Evolutionary conservation across 805 yeast genomes (phyloP).

Genomic region (Spathaspora arborariae): DNA sequence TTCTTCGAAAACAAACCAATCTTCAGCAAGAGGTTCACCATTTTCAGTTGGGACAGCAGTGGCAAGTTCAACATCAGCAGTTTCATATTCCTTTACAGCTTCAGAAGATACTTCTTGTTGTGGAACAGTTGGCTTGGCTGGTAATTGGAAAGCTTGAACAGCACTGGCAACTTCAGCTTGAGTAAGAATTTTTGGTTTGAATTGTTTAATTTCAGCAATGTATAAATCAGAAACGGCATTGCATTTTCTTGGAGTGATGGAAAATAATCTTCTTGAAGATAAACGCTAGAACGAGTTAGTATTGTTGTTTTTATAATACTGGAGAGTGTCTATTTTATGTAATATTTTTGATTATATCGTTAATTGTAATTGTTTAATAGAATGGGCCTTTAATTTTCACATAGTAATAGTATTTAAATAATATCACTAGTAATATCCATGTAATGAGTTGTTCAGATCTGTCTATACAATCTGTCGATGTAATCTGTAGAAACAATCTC

Average conservation of each 20-base stretch:
- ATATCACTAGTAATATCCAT: no score
- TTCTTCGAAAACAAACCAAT: slow-evolving; percentile 80
- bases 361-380: neutral
- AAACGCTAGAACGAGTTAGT: slow-evolving; percentile 21
- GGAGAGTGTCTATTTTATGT: neutral
- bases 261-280: slow-evolving; percentile 38
- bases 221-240: slow-evolving; percentile 82
- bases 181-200: slow-evolving; percentile 77
- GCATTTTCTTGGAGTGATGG: slow-evolving; percentile 39
- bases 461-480: no score
- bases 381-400: no score
- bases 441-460: no score
- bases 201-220: slow-evolving; percentile 79
- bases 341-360: neutral
- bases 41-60: slow-evolving; percentile 30
- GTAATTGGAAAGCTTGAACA: slow-evolving; percentile 80
- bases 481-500: no score
- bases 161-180: slow-evolving; percentile 73
- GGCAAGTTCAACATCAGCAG: slow-evolving; percentile 63
- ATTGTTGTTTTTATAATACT: neutral
- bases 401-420: no score
- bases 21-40: slow-evolving; percentile 37
- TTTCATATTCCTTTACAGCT: slow-evolving; percentile 65
- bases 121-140: slow-evolving; percentile 76
- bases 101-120: slow-evolving; percentile 65